phyloP scores from a whole-genome alignment of 2,329 filamentous ascomycete genomes.

The Graphium sp. region DNA sequence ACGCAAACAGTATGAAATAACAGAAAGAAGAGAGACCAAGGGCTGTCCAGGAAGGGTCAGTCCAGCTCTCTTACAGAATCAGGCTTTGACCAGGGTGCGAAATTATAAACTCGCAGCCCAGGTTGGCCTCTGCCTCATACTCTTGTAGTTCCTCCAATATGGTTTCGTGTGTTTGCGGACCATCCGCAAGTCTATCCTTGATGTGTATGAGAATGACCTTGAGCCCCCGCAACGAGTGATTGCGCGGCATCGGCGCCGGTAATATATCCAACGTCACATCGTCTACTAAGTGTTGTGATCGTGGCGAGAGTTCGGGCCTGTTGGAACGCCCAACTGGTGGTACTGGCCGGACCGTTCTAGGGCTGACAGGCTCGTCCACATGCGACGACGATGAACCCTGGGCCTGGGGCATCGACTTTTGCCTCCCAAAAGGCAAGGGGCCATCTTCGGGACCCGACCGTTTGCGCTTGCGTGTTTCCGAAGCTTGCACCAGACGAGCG shows the following conservation, averaged over 20 bases:
- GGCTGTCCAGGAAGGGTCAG: too few species aligned
- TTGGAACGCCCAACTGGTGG: too few species aligned
- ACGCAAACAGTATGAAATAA: slow-evolving; percentile 1
- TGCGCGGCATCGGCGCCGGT: slow-evolving; percentile 8
- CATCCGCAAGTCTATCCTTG: slow-evolving; percentile 71
- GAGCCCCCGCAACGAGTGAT: slow-evolving; percentile 48
- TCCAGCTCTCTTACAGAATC: too few species aligned
- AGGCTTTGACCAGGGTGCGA: slow-evolving; percentile 47
- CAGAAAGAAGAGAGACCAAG: slow-evolving; percentile 1
- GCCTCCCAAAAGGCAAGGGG: too few species aligned
- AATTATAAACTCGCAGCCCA: slow-evolving; percentile 71
- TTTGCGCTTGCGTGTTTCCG: slow-evolving; percentile 38
- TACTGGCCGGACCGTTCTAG: too few species aligned
- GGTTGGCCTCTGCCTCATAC: slow-evolving; percentile 42
- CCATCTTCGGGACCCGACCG: too few species aligned
- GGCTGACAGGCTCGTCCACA: too few species aligned
- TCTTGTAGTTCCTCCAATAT: slow-evolving; percentile 56
- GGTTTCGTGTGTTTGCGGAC: slow-evolving; percentile 40
- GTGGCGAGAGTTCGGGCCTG: too few species aligned
- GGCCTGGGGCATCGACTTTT: too few species aligned
- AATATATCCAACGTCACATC: slow-evolving; percentile 3
- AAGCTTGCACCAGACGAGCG: slow-evolving; percentile 17
- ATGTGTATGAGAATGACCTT: slow-evolving; percentile 84
- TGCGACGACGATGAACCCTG: too few species aligned
- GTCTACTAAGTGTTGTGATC: too few species aligned